These are phyloP conservation scores for Casuarina glauca DNA, from an alignment of 306 rosid species.

Conservation along the genomic window DNA sequence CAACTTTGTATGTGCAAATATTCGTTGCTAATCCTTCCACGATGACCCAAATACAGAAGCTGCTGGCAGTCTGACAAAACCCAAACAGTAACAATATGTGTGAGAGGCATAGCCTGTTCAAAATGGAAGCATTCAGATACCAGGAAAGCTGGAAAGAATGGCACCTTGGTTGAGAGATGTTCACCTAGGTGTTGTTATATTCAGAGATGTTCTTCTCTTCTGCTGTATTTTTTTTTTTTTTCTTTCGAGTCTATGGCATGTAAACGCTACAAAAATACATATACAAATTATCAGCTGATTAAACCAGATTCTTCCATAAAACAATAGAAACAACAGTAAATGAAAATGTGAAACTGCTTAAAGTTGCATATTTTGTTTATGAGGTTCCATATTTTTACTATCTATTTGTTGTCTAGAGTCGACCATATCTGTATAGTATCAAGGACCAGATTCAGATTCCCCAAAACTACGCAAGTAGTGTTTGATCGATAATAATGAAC, in stretches of 20 bases:
- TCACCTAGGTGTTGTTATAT: not conserved
- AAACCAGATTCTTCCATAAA: not conserved
- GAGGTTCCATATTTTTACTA: not conserved
- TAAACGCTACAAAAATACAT: not conserved
- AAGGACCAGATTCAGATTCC: not conserved
- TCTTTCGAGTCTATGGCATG: not conserved
- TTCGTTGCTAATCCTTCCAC: slow-evolving; percentile 77
- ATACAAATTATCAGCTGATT: not conserved
- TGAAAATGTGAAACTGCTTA: not conserved
- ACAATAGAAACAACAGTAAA: not conserved
- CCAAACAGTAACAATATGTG: not conserved
- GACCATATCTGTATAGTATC: not conserved
- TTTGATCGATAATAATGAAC: not conserved
- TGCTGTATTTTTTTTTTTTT: not conserved
- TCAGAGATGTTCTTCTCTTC: not conserved
- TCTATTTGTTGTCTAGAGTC: not conserved
- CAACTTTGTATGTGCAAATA: slow-evolving; percentile 72
- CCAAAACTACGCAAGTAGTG: not conserved
- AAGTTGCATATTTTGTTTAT: not conserved
- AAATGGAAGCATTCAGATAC: not conserved
- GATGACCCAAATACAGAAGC: slow-evolving; percentile 78
- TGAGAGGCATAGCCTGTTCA: not conserved
- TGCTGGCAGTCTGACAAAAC: slow-evolving; percentile 70
- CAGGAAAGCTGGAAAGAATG: not conserved
- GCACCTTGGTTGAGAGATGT: too few species aligned